Evolutionary conservation across 306 rosid genomes (phyloP).

Genomic region (Trifolium dubium): DNA sequence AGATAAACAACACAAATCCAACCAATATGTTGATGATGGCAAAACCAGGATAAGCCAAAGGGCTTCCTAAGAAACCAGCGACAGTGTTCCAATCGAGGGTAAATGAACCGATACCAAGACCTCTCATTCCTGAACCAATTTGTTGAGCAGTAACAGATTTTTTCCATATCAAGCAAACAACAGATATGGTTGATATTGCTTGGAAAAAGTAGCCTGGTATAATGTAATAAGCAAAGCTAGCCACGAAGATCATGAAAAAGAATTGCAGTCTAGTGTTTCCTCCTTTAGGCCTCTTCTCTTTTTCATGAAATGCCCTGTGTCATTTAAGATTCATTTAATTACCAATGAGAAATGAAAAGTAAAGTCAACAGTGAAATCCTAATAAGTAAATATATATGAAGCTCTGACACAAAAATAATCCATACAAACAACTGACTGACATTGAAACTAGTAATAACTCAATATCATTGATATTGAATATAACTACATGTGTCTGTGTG

Average conservation of each 20-base stretch:
- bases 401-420: not conserved
- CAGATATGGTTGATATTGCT: conserved; percentile 62
- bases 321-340: conserved; percentile 1
- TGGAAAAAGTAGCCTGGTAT: conserved; percentile 82
- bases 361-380: not conserved
- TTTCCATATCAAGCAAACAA: conserved; percentile 77
- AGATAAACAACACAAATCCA: conserved; percentile 60
- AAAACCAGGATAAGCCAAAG: conserved; percentile 74
- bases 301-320: conserved; percentile 90
- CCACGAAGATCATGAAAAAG: conserved; percentile 59
- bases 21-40: conserved; percentile 62
- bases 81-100: conserved; percentile 81
- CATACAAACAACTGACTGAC: not conserved
- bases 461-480: not conserved
- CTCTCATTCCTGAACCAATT: conserved; percentile 72
- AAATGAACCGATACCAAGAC: conserved; percentile 83
- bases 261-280: conserved; percentile 79
- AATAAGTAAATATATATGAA: not conserved
- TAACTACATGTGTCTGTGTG: not conserved
- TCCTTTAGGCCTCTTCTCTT: conserved; percentile 71
- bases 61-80: conserved; percentile 71
- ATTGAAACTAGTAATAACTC: not conserved
- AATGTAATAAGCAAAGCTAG: conserved; percentile 75
- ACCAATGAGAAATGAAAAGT: not conserved
- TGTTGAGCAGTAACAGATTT: conserved; percentile 81